phyloP scores from a whole-genome alignment of 2,329 filamentous ascomycete genomes.

The Dothideomycetes sp. region DNA sequence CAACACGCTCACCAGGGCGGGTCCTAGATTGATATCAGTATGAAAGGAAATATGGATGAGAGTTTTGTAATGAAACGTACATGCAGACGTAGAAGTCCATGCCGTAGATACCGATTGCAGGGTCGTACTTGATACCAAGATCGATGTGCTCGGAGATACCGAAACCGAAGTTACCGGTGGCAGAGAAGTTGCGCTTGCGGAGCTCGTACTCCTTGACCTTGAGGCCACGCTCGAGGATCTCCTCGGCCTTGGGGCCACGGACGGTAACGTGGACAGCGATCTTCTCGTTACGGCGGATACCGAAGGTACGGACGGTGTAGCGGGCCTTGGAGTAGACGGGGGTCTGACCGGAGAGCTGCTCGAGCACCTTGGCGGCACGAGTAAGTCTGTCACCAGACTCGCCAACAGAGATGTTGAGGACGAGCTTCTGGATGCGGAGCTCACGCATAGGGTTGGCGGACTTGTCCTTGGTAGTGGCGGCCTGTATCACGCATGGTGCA shows the following conservation, averaged over 20 bases:
- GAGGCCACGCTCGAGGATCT: conserved; percentile 99
- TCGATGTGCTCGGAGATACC: conserved; percentile 99
- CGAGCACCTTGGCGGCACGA: conserved; percentile 98
- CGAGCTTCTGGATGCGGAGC: conserved; percentile 98
- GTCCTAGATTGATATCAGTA: conserved; percentile 45
- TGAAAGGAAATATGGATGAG: neutral
- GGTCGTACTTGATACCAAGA: conserved; percentile 99
- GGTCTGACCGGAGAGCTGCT: conserved; percentile 98
- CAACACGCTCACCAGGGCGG: conserved; percentile 95
- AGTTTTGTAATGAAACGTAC: conserved; percentile 49
- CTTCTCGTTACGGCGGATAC: conserved; percentile 99
- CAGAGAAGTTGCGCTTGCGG: conserved; percentile 98
- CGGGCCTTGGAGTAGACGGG: conserved; percentile 99
- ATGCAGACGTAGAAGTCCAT: conserved; percentile 99
- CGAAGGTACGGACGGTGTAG: conserved; percentile 99
- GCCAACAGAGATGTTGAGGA: conserved; percentile 98
- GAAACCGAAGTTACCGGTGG: conserved; percentile 99
- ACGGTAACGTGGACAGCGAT: conserved; percentile 99
- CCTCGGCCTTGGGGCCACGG: conserved; percentile 97
- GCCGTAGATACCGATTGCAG: conserved; percentile 95
- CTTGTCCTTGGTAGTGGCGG: conserved; percentile 49
- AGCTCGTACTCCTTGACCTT: conserved; percentile 99
- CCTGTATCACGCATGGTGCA: conserved; percentile 13
- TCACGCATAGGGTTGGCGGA: conserved; percentile 97
- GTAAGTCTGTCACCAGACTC: conserved; percentile 99